A percentile compares a stretch with the other conserved stretches of the same genome.
Evolutionary conservation across 2,329 filamentous ascomycete genomes (phyloP).

Genomic region (Talaromyces islandicus): DNA sequence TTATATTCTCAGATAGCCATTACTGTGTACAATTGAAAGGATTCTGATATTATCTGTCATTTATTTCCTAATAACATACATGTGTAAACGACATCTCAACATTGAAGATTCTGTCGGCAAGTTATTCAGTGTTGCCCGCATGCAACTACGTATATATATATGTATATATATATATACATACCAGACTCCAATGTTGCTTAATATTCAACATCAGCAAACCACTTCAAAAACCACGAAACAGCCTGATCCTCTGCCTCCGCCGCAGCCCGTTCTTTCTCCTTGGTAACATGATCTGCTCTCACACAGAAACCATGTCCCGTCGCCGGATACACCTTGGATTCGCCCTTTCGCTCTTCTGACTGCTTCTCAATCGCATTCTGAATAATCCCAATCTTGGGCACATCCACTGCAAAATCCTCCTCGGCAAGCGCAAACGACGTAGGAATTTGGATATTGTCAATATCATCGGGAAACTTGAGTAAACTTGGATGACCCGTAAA

Average conservation of each 20-base stretch:
- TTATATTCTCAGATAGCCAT: no score
- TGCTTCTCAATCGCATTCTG: constrained; percentile 16
- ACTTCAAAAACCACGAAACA: constrained; percentile 14
- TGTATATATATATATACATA: background rate
- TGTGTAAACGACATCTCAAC: no score
- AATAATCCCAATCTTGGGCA: constrained; percentile 17
- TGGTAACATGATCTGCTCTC: constrained; percentile 17
- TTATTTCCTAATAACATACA: background rate
- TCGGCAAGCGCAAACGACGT: constrained; percentile 20
- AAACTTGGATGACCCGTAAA: constrained; percentile 51
- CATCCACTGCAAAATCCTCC: constrained; percentile 16
- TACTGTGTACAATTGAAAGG: no score
- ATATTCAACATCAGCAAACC: background rate
- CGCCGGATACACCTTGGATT: constrained; percentile 20
- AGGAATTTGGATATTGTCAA: constrained; percentile 24
- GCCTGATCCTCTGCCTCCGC: constrained; percentile 22
- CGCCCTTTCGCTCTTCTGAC: constrained; percentile 15
- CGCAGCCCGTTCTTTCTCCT: constrained; percentile 18
- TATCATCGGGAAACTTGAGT: constrained; percentile 43
- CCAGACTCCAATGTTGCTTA: no score
- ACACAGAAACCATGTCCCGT: constrained; percentile 25
- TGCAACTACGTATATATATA: background rate
- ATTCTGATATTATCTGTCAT: background rate
- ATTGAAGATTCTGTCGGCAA: no score
- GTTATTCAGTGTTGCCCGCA: no score